Percentiles rank a stretch among this genome's conserved stretches.
Conservation (phyloP, 78 protist genomes). For the Speleostelium caveatum region DNA sequence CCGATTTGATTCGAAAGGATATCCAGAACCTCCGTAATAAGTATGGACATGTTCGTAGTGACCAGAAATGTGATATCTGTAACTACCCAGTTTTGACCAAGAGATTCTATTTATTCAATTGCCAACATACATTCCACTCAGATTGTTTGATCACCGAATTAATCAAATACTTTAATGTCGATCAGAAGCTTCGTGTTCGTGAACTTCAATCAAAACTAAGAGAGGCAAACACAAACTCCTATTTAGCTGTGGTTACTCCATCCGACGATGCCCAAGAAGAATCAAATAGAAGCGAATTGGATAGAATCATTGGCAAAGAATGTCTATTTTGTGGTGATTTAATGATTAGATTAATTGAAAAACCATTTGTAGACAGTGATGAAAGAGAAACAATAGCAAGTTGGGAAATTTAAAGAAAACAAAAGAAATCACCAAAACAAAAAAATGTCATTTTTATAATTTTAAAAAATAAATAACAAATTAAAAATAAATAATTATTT, state of each 20-base stretch:
- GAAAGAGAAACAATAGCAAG: slow-evolving; percentile 60
- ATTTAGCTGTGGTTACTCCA: not conserved
- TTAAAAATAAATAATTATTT: no score
- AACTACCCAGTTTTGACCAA: slow-evolving; percentile 74
- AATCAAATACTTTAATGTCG: slow-evolving; percentile 9
- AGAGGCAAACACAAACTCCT: not conserved
- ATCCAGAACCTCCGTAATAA: slow-evolving; percentile 88
- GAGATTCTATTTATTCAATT: slow-evolving; percentile 92
- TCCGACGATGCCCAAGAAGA: slow-evolving; percentile 47
- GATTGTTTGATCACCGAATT: slow-evolving; percentile 87
- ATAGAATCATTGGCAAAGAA: slow-evolving; percentile 85
- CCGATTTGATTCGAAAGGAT: slow-evolving; percentile 90
- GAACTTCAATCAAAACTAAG: slow-evolving; percentile 27
- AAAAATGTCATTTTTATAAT: no score
- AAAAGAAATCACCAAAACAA: not conserved
- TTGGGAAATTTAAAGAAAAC: slow-evolving; percentile 52
- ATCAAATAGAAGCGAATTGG: slow-evolving; percentile 69
- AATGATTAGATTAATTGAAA: slow-evolving; percentile 80
- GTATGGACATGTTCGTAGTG: slow-evolving; percentile 80
- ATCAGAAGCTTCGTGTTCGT: slow-evolving; percentile 18
- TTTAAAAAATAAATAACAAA: not conserved
- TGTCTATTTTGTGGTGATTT: slow-evolving; percentile 89
- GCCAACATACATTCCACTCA: slow-evolving; percentile 92
- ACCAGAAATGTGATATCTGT: slow-evolving; percentile 90
- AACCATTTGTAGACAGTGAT: slow-evolving; percentile 84